Percentiles rank a stretch among this genome's conserved stretches.
Evolutionary conservation across 2,329 filamentous ascomycete genomes (phyloP).

Genomic region (Blastomyces parvus): DNA sequence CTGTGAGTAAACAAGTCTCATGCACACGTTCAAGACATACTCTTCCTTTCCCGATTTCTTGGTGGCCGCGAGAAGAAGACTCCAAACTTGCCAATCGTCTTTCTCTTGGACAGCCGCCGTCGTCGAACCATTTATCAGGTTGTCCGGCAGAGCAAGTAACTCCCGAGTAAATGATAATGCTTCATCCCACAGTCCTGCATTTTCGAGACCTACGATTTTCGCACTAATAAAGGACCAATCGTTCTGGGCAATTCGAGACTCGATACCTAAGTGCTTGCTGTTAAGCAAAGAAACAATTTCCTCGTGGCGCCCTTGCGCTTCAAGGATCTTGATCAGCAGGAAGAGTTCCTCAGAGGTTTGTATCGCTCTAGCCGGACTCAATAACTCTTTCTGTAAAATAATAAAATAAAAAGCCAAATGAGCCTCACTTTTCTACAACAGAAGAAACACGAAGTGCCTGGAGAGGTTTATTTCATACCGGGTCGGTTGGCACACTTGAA

Average conservation of each 20-base stretch:
- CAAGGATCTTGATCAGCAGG: slow-evolving; percentile 37
- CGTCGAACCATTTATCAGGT: slow-evolving; percentile 21
- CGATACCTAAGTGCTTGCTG: slow-evolving; percentile 33
- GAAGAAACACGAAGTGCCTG: not conserved
- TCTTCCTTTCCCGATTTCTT: slow-evolving; percentile 24
- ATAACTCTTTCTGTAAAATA: slow-evolving; percentile 30
- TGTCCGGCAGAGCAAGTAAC: slow-evolving; percentile 29
- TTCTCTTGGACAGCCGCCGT: slow-evolving; percentile 25
- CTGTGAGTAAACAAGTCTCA: not conserved
- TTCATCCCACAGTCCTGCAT: slow-evolving; percentile 32
- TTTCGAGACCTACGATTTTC: slow-evolving; percentile 32
- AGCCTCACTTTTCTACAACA: slow-evolving; percentile 11
- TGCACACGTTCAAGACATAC: slow-evolving; percentile 22
- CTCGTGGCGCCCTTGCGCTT: slow-evolving; percentile 30
- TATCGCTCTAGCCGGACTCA: slow-evolving; percentile 36
- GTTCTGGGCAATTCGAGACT: slow-evolving; percentile 35
- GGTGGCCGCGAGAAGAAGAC: slow-evolving; percentile 30
- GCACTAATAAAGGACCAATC: slow-evolving; percentile 35
- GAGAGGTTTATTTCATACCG: slow-evolving; percentile 26
- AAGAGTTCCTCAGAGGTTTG: slow-evolving; percentile 40
- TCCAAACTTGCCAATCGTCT: slow-evolving; percentile 41
- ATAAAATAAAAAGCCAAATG: slow-evolving; percentile 17
- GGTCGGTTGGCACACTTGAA: slow-evolving; percentile 34
- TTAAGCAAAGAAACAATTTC: slow-evolving; percentile 37
- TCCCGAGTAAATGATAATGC: slow-evolving; percentile 29